phyloP scores from a whole-genome alignment of 306 rosid species.

The Fragaria vesca region DNA sequence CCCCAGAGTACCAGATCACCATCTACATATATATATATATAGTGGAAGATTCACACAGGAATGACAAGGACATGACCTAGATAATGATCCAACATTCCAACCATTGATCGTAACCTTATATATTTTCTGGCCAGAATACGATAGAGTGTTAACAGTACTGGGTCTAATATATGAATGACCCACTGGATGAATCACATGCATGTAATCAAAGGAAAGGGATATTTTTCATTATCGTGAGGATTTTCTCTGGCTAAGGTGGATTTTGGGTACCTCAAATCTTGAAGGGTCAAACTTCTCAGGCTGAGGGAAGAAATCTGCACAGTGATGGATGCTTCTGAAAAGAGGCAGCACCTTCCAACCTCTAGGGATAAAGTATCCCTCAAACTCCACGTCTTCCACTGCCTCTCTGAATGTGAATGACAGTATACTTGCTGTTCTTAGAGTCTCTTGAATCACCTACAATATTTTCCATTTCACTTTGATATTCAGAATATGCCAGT shows the following conservation, averaged over 20 bases:
- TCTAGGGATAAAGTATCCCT: slow-evolving; percentile 84
- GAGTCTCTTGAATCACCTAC: slow-evolving; percentile 84
- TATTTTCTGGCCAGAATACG: slow-evolving; percentile 41
- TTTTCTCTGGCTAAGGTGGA: background rate
- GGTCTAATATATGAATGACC: background rate
- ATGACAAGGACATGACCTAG: slow-evolving; percentile 51
- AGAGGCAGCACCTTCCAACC: slow-evolving; percentile 98
- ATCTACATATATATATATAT: background rate
- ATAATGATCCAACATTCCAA: slow-evolving; percentile 16
- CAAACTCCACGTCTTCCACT: slow-evolving; percentile 65
- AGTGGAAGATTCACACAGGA: slow-evolving; percentile 40
- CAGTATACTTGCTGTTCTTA: slow-evolving; percentile 78
- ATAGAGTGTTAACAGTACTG: slow-evolving; percentile 17
- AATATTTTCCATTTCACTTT: background rate
- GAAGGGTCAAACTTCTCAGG: slow-evolving; percentile 92
- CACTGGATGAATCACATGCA: slow-evolving; percentile 6
- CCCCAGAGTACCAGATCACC: background rate
- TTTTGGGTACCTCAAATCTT: slow-evolving; percentile 68
- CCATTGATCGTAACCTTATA: slow-evolving; percentile 44
- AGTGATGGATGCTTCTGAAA: slow-evolving; percentile 88
- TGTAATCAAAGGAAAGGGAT: background rate
- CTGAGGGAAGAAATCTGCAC: slow-evolving; percentile 67
- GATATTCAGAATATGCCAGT: background rate
- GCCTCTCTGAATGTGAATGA: slow-evolving; percentile 97
- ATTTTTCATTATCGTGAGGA: slow-evolving; percentile 4